Evolutionary conservation across 2,329 filamentous ascomycete genomes (phyloP), one percentile per base, ranked within the genome.

Genomic region (Clonostachys solani): DNA sequence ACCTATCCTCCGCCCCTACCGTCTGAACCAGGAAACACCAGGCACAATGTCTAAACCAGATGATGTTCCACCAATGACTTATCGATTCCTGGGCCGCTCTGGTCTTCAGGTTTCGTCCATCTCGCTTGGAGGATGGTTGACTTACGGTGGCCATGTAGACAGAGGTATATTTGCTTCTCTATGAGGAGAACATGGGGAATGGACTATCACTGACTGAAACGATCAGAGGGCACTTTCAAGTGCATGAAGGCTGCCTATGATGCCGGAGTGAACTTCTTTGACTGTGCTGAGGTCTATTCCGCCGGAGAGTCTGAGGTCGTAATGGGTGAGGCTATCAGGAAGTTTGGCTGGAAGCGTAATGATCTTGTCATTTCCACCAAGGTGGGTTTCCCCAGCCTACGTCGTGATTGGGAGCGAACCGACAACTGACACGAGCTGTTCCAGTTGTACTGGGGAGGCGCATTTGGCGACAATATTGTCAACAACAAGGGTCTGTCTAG

Each of bases 61-160:
- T 46, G 69, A 68, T 52, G 60, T 68, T 45, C 71, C 67, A 46
- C 67, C 65, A 46, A 89, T 88, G 86, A 74, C 84, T 58, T 89
- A 89, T 66, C 82, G 86, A 55, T 83, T 81, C 66, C 75, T 89
- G 8, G 86, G 87, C 58, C 78, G 78, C 37, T 86, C 84, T 15
- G 86, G 87, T 46, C 75, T 91, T 16, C 82, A 89, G 62, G 85
- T 91, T 34, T 90, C 86, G 29, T 77, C 82, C 42, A 85, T 91
- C 52, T 84, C 83, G 3, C 73, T 91, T 4, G 87, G 83, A 49
- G 80, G 83, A 54, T 85, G 83, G 84, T 73, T 91, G 45, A 90
- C 87, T 1, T 89, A 88, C 54, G 87, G 87, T 46, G 86, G 85
- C 16, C 83, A 88, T 55, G 82, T 89, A 33, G 81, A 84, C 47